These are phyloP conservation scores for Calonectria multiphialidica DNA, from an alignment of 2,329 filamentous ascomycete species.

Conservation along the genomic window DNA sequence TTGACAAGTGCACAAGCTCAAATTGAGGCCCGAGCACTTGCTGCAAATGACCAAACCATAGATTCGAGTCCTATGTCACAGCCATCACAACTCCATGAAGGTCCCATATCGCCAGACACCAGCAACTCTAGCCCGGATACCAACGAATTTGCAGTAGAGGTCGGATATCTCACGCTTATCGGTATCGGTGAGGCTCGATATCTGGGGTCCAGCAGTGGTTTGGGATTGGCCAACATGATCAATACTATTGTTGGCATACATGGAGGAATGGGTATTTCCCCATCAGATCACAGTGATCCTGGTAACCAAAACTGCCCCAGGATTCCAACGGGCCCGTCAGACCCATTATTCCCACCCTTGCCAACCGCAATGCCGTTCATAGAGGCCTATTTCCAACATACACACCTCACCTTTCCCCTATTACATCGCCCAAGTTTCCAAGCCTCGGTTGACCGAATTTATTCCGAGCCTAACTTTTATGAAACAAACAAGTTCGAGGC, in stretches of 20 bases:
- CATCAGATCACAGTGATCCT: neutral
- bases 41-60: neutral
- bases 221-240: conserved; percentile 20
- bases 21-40: neutral
- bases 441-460: conserved; percentile 8
- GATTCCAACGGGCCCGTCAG: neutral
- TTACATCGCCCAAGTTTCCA: conserved; percentile 15
- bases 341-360: neutral
- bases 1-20: conserved; percentile 6
- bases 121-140: neutral
- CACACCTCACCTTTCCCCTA: conserved; percentile 16
- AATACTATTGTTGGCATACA: neutral
- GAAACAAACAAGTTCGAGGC: conserved; percentile 8
- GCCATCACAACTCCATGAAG: neutral
- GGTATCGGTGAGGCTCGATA: conserved; percentile 21
- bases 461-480: conserved; percentile 11
- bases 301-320: neutral
- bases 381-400: conserved; percentile 24
- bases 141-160: conserved; percentile 19
- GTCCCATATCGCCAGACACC: neutral
- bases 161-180: conserved; percentile 20
- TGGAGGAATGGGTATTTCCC: neutral
- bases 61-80: neutral
- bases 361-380: neutral
- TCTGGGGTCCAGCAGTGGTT: conserved; percentile 19